Evolutionary conservation across 306 rosid species (phyloP).

Genomic region (Cucurbita pepo): DNA sequence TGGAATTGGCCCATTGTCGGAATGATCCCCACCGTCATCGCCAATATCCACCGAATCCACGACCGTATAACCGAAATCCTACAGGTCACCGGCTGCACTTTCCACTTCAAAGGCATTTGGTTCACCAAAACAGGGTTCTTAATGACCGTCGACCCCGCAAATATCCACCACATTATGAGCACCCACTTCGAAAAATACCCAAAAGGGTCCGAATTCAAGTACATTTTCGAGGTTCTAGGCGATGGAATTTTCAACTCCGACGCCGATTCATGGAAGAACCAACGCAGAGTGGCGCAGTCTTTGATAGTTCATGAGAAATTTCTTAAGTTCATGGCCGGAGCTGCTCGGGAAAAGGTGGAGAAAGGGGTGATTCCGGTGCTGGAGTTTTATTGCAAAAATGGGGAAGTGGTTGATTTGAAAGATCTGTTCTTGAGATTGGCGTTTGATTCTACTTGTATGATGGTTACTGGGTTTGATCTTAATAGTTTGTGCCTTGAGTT

Average conservation of each 20-base stretch:
- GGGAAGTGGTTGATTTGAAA: conserved; percentile 6
- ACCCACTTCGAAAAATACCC: conserved; percentile 8
- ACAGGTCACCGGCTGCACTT: neutral
- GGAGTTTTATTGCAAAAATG: neutral
- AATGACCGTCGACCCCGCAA: conserved; percentile 18
- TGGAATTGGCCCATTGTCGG: conserved; percentile 3
- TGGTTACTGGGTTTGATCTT: conserved; percentile 25
- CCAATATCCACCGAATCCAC: neutral
- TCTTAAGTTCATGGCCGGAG: neutral
- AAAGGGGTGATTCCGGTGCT: conserved; percentile 8
- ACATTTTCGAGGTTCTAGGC: conserved; percentile 18
- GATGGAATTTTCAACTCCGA: conserved; percentile 23
- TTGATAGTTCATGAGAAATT: neutral
- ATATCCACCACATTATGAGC: conserved; percentile 18
- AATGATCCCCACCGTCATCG: neutral
- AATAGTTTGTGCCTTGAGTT: conserved; percentile 17
- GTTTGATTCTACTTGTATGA: conserved; percentile 20
- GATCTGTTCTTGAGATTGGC: conserved; percentile 20
- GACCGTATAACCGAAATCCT: neutral
- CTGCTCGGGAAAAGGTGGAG: conserved; percentile 10
- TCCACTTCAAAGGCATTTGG: conserved; percentile 22
- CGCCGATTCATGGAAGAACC: conserved; percentile 7
- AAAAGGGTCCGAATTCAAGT: conserved; percentile 12
- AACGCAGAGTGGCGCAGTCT: conserved; percentile 8
- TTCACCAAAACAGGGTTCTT: neutral